phyloP scores from a whole-genome alignment of 2,329 filamentous ascomycete species.

The Neonectria neomacrospora region DNA sequence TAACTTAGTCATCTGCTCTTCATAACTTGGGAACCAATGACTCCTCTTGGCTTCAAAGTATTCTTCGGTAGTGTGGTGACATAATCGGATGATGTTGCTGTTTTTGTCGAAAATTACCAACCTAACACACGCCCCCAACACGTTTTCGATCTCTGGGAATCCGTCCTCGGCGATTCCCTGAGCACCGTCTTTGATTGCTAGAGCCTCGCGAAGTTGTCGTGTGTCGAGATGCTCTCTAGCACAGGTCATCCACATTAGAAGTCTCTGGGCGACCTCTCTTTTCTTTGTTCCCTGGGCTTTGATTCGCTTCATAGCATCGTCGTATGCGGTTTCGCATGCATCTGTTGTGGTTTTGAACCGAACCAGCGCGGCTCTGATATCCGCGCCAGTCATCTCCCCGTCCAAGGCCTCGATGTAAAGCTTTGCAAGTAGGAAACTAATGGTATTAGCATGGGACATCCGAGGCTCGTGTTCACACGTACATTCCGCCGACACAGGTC shows the following conservation, averaged over 20 bases:
- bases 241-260: conserved; percentile 54
- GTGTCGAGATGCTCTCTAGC: conserved; percentile 48
- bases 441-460: neutral
- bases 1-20: conserved; percentile 42
- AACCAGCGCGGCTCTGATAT: too few relatives aligned
- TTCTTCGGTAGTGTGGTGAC: conserved; percentile 58
- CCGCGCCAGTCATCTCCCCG: neutral
- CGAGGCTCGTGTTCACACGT: neutral
- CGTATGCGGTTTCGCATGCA: conserved; percentile 51
- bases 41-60: conserved; percentile 50
- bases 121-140: conserved; percentile 54
- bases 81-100: conserved; percentile 52
- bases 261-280: conserved; percentile 49
- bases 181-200: conserved; percentile 49
- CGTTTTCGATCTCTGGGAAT: conserved; percentile 43
- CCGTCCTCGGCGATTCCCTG: conserved; percentile 48
- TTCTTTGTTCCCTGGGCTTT: conserved; percentile 46
- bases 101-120: conserved; percentile 53
- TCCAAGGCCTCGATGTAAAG: conserved; percentile 23
- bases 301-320: conserved; percentile 55
- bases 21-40: conserved; percentile 47
- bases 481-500: conserved; percentile 33
- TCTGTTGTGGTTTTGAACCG: neutral
- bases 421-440: conserved; percentile 31
- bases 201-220: conserved; percentile 53